These are phyloP conservation scores for Sphagnurus paluster DNA, from an alignment of 1,284 basidiomycete genomes.

Conservation along the genomic window DNA sequence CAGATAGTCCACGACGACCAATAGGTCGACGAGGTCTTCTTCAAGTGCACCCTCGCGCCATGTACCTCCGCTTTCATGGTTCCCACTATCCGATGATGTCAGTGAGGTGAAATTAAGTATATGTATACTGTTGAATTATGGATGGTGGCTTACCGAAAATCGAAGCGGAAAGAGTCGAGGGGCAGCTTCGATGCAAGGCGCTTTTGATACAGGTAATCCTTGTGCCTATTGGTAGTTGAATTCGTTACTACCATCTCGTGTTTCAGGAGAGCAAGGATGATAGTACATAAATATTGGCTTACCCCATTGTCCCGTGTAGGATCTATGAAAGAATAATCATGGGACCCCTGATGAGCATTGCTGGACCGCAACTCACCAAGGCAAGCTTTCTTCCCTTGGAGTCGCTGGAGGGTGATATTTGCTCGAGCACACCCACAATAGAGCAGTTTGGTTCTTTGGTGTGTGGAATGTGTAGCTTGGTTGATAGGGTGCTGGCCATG, in stretches of 20 bases:
- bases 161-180: constrained; percentile 80
- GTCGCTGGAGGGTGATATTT: constrained; percentile 47
- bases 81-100: constrained; percentile 56
- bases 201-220: constrained; percentile 82
- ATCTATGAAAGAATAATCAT: constrained; percentile 43
- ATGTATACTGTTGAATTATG: neutral
- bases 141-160: constrained; percentile 64
- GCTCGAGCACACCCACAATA: constrained; percentile 67
- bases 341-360: neutral
- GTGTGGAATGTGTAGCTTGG: constrained; percentile 59
- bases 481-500: constrained; percentile 29
- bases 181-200: constrained; percentile 68
- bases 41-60: constrained; percentile 58
- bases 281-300: constrained; percentile 30
- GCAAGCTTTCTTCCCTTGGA: constrained; percentile 62
- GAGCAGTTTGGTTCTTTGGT: constrained; percentile 43
- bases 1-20: constrained; percentile 63
- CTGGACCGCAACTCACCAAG: constrained; percentile 49
- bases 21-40: constrained; percentile 64
- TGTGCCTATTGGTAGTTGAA: constrained; percentile 52
- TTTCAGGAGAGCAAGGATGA: too few relatives aligned
- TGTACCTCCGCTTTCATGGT: constrained; percentile 70
- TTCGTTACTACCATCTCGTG: constrained; percentile 8
- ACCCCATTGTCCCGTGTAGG: constrained; percentile 78
- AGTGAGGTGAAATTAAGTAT: constrained; percentile 4